Evolutionary conservation across 2,329 filamentous ascomycete genomes (phyloP), one percentile per base, ranked within the genome.

Genomic region (Sclerotiophoma versabilis): DNA sequence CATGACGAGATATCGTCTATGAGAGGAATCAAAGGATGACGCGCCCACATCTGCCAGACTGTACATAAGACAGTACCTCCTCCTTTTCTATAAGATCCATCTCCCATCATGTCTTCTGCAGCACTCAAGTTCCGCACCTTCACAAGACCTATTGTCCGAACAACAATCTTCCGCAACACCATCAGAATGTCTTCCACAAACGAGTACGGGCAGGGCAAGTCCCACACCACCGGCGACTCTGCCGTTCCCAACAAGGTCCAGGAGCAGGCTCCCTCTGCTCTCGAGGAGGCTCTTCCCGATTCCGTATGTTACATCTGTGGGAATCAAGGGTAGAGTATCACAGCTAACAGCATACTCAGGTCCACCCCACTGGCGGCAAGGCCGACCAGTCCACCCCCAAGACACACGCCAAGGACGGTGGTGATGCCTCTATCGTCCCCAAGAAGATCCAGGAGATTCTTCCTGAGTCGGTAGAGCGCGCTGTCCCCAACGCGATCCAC

Each of bases 401-500:
- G 59, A 75, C 73, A 2, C 77, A 79, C 59, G 77, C 76, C 3
- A 71, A 72, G 41, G 71, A 75, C 5, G 68, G 66, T 19, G 72
- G 69, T 12, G 70, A 68, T 5, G 72, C 62, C 29, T 75, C 71
- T 14, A 76, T 74, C 15, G 78, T 80, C 0, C 79, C 79, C 10
- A 68, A 77, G 66, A 67, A 71, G 22, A 59, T 80, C 5, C 78
- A 80, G 61, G 75, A 80, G 65, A 73, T 69, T 32, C 66, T 80
- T 1, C 78, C 78, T 1, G 75, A 80, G 65, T 75, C 72, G 26
- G 60, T 81, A 4, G 78, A 80, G 70, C 72, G 76, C 38, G 70
- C 69, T 25, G 68, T 80, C 3, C 77, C 78, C 26, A 77, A 80
- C 51, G 58, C 60, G 2, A 77, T 80, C 38, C 78, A 80, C 57